These are phyloP conservation scores for Bipolaris gigantea DNA, from an alignment of 2,329 filamentous ascomycete genomes.

Conservation along the genomic window DNA sequence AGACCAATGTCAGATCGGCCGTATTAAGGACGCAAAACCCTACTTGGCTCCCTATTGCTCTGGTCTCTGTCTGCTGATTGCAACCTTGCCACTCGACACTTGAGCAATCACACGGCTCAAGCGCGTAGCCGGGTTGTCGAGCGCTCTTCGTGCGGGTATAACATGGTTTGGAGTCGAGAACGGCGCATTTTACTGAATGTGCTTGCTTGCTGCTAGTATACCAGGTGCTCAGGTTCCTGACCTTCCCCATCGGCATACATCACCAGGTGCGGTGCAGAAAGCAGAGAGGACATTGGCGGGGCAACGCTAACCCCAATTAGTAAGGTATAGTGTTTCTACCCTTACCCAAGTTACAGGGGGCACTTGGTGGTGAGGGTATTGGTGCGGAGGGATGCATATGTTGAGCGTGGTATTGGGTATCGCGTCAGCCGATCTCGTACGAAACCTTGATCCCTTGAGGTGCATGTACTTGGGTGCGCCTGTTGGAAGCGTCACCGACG, in stretches of 20 bases:
- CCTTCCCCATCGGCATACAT: not conserved
- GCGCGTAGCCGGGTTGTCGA: too few species aligned
- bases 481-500: not conserved
- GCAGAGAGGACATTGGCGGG: not conserved
- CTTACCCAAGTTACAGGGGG: not conserved
- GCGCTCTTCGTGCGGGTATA: not conserved
- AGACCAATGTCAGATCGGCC: too few species aligned
- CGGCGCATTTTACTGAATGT: not conserved
- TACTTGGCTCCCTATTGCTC: too few species aligned
- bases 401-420: not conserved
- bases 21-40: too few species aligned
- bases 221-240: not conserved
- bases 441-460: not conserved
- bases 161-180: not conserved
- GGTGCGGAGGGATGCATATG: not conserved
- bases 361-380: not conserved
- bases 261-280: not conserved
- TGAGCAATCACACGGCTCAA: too few species aligned
- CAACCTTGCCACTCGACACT: too few species aligned
- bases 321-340: not conserved
- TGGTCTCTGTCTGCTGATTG: too few species aligned
- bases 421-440: not conserved
- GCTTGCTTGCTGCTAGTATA: not conserved
- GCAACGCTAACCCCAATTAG: not conserved
- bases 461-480: not conserved